Base-by-base conservation (phyloP, 352 stramenopile species). In the Phytophthora macrochlamydospora region DNA sequence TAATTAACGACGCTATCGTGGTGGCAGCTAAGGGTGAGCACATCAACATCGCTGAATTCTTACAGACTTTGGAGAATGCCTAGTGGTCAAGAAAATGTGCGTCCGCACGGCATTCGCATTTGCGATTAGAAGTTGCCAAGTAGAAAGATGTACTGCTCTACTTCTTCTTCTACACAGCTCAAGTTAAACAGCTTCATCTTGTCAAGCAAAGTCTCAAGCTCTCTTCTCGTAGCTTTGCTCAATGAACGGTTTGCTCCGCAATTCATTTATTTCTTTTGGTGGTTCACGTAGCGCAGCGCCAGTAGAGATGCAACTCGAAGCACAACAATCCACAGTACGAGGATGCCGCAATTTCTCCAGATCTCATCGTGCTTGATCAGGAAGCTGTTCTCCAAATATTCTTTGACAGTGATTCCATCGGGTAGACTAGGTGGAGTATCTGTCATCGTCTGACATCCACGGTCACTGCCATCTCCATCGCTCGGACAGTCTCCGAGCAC, bases 221-320 rank as follows among this genome's bases (percentile, higher is more conserved):
- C n/a, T n/a, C n/a, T n/a, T n/a, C n/a, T n/a, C n/a, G n/a, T n/a
- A n/a, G n/a, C 32, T 7, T 53, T 11, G 28, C 49, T 35, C 46
- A 28, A 46, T 56, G 49, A 31, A 24, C 18, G 0, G 18, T 24
- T 24, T 24, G 18, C 18, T 24, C 0, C 18, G 18, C 8, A 24
- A 24, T 24, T 38, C 13, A 35, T 5, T 65, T 70, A 82, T 38
- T 37, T 71, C 49, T 56, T 79, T 54, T 82, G 74, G 32, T 79
- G 71, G 50, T 79, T 79, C 2, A 75, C 31, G 35, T 65, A 81
- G 0, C 73, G 65, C 7, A 78, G 44, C 30, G 69, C 56, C 30
- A 78, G 35, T 13, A 82, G 37, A 7, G 54, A 58, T 1, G 70
- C 8, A 2, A 77, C 33, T 3, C 65, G 56, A 18, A 78, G 63